Conservation (phyloP, 2,329 filamentous ascomycete genomes). For the Magnaporthales sp. region DNA sequence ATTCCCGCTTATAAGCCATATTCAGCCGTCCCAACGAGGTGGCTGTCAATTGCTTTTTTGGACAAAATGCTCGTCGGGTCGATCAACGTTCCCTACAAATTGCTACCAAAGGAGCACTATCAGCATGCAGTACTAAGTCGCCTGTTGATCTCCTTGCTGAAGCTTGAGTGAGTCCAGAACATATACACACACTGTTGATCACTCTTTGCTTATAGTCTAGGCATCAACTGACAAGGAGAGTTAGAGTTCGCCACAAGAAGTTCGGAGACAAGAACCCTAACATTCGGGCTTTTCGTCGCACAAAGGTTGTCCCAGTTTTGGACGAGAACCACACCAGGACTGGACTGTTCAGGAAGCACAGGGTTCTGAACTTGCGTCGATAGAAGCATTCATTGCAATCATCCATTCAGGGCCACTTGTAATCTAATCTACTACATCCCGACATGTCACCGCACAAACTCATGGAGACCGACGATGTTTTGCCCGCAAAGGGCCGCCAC, state of each 20-base stretch:
- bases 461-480: not conserved
- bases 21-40: not conserved
- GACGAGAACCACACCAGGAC: conserved; percentile 12
- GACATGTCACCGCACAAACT: conserved; percentile 21
- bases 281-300: conserved; percentile 10
- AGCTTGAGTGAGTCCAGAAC: not conserved
- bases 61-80: not conserved
- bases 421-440: not conserved
- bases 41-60: not conserved
- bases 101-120: not conserved
- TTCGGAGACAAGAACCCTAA: conserved; percentile 9
- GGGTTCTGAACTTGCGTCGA: conserved; percentile 18
- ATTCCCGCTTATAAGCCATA: not conserved
- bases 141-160: not conserved
- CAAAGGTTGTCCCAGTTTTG: conserved; percentile 13
- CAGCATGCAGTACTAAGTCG: not conserved
- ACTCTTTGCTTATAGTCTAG: not conserved
- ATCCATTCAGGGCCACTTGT: conserved; percentile 1
- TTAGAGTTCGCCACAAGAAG: conserved; percentile 14
- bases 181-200: not conserved
- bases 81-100: not conserved
- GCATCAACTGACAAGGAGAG: not conserved
- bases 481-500: conserved; percentile 11
- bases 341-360: conserved; percentile 23
- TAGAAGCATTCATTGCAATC: conserved; percentile 2